phyloP scores from a whole-genome alignment of 148 eudicot genomes.

The Silene conica region DNA sequence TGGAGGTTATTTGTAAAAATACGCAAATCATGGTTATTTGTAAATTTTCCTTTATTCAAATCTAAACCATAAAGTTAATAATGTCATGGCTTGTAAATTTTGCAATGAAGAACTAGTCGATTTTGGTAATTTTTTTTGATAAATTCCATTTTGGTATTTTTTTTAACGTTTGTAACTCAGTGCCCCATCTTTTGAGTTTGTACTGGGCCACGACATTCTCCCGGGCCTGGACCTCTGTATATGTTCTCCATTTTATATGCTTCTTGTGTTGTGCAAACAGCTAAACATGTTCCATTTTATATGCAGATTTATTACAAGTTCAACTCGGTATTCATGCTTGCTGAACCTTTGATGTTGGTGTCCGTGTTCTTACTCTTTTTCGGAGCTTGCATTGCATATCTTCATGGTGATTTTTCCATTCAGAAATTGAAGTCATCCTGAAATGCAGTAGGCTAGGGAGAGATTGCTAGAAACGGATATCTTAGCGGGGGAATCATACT shows the following conservation, averaged over 20 bases:
- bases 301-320: conserved; percentile 85
- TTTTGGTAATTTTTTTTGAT: no score
- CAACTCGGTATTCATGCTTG: conserved; percentile 86
- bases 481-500: not conserved
- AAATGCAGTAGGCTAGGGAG: conserved; percentile 2
- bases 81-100: no score
- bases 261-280: not conserved
- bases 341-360: conserved; percentile 84
- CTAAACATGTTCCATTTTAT: not conserved
- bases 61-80: no score
- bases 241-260: no score
- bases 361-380: conserved; percentile 73
- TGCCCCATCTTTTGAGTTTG: no score
- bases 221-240: not conserved
- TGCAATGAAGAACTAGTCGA: no score
- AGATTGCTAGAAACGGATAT: not conserved
- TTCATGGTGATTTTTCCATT: conserved; percentile 70
- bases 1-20: no score
- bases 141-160: no score
- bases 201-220: no score
- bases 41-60: no score
- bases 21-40: no score
- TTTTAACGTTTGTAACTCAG: no score
- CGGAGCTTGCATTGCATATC: conserved; percentile 65
- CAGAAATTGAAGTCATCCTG: conserved; percentile 46